Conservation (phyloP, 2,329 filamentous ascomycete genomes). For the Escovopsis sp. region DNA sequence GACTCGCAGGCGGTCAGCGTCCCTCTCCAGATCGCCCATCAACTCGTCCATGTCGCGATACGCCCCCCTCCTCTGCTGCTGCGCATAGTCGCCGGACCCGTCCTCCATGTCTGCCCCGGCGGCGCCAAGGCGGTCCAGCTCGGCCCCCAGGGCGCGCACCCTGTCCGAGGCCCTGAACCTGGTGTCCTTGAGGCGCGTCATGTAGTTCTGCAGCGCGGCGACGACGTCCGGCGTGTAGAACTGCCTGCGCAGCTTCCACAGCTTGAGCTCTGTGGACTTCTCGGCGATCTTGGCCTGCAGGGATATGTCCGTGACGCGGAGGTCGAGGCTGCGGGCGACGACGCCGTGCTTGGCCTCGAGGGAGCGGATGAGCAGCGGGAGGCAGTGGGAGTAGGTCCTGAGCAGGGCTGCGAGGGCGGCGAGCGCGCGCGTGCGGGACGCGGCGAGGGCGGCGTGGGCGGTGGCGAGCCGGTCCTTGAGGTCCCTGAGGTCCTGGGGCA, state of each 20-base stretch:
- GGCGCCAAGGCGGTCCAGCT: constrained; percentile 37
- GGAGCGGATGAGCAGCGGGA: constrained; percentile 30
- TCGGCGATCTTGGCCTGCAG: constrained; percentile 29
- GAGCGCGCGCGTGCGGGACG: constrained; percentile 25
- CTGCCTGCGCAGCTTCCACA: constrained; percentile 21
- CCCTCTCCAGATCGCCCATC: constrained; percentile 21
- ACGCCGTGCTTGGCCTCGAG: constrained; percentile 42
- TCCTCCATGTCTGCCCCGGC: constrained; percentile 17
- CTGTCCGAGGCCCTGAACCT: constrained; percentile 29
- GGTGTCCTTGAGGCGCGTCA: constrained; percentile 33
- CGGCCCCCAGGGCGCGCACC: constrained; percentile 24
- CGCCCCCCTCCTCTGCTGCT: constrained; percentile 13
- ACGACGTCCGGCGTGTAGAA: constrained; percentile 31
- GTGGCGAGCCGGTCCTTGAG: constrained; percentile 21
- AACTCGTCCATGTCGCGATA: too few species aligned
- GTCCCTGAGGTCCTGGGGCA: constrained; percentile 25
- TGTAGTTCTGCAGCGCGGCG: constrained; percentile 31
- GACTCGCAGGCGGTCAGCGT: constrained; percentile 24
- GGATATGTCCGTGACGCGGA: constrained; percentile 31
- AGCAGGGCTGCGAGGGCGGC: constrained; percentile 25
- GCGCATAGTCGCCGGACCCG: constrained; percentile 33
- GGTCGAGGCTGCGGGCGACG: constrained; percentile 34
- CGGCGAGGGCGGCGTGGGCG: constrained; percentile 20
- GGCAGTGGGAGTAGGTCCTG: constrained; percentile 21
- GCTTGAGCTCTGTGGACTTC: constrained; percentile 21